Conservation (phyloP, 306 rosid genomes). For the Quercus aquifolioides region DNA sequence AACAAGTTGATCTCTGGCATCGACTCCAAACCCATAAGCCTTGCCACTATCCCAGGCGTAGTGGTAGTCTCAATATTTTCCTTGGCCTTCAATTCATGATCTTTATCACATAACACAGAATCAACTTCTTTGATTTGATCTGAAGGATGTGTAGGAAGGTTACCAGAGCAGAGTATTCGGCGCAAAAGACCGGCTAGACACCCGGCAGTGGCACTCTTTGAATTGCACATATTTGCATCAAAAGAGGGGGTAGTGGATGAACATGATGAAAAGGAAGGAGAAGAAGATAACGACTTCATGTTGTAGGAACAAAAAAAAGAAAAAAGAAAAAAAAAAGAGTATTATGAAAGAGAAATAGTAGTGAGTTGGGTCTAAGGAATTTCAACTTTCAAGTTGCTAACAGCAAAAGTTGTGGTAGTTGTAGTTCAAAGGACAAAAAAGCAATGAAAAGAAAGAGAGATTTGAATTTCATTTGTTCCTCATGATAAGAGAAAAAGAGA, state of each 20-base stretch:
- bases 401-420: slow-evolving; percentile 21
- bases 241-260: slow-evolving; percentile 37
- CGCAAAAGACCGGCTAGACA: slow-evolving; percentile 66
- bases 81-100: slow-evolving; percentile 21
- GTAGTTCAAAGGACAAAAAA: slow-evolving; percentile 2
- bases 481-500: not conserved
- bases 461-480: slow-evolving; percentile 38
- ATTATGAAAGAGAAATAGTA: slow-evolving; percentile 1
- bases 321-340: slow-evolving; percentile 8
- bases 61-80: slow-evolving; percentile 16
- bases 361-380: slow-evolving; percentile 21
- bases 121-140: slow-evolving; percentile 45
- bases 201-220: slow-evolving; percentile 53
- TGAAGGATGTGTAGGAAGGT: slow-evolving; percentile 71
- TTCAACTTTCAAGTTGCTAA: slow-evolving; percentile 29
- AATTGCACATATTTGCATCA: slow-evolving; percentile 39
- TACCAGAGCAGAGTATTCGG: slow-evolving; percentile 65
- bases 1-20: slow-evolving; percentile 35
- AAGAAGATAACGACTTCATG: slow-evolving; percentile 52
- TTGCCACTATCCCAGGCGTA: slow-evolving; percentile 64
- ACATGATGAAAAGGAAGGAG: slow-evolving; percentile 38
- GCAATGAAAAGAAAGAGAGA: slow-evolving; percentile 30
- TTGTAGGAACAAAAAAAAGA: slow-evolving; percentile 14
- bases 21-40: slow-evolving; percentile 84
- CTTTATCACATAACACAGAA: slow-evolving; percentile 15